Evolutionary conservation across 768 basidiomycete genomes (phyloP).

Genomic region (Trametes cingulata): DNA sequence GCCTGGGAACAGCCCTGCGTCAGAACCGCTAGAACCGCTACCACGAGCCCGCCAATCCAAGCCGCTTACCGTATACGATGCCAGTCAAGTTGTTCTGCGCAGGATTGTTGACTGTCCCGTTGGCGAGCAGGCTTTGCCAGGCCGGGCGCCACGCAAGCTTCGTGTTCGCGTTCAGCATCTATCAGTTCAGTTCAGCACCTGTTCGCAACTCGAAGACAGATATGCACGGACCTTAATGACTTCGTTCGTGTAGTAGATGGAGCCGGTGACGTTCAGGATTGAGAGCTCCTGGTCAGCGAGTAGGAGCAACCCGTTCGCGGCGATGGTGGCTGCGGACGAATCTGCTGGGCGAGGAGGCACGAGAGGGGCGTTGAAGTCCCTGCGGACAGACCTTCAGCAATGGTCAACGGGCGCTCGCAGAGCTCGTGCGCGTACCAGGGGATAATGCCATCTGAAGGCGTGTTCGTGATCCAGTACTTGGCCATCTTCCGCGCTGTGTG

Average conservation of each 20-base stretch:
- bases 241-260: constrained; percentile 44
- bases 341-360: constrained; percentile 62
- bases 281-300: constrained; percentile 46
- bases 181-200: not conserved
- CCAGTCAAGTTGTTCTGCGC: constrained; percentile 57
- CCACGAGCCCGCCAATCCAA: not conserved
- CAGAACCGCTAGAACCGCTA: not conserved
- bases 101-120: constrained; percentile 64
- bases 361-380: constrained; percentile 75
- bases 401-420: too few relatives aligned
- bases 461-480: constrained; percentile 56
- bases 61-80: constrained; percentile 51
- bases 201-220: too few relatives aligned
- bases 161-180: constrained; percentile 52
- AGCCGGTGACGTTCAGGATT: constrained; percentile 33
- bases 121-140: constrained; percentile 66
- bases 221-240: constrained; percentile 46
- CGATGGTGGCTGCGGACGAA: constrained; percentile 69
- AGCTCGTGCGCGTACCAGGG: constrained; percentile 52
- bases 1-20: constrained; percentile 35
- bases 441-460: constrained; percentile 63
- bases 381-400: constrained; percentile 26
- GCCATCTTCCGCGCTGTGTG: constrained; percentile 61
- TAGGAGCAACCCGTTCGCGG: constrained; percentile 57
- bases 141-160: constrained; percentile 55